Evolutionary conservation across 2,329 filamentous ascomycete species (phyloP).

Genomic region (Delphinella strobiligena): DNA sequence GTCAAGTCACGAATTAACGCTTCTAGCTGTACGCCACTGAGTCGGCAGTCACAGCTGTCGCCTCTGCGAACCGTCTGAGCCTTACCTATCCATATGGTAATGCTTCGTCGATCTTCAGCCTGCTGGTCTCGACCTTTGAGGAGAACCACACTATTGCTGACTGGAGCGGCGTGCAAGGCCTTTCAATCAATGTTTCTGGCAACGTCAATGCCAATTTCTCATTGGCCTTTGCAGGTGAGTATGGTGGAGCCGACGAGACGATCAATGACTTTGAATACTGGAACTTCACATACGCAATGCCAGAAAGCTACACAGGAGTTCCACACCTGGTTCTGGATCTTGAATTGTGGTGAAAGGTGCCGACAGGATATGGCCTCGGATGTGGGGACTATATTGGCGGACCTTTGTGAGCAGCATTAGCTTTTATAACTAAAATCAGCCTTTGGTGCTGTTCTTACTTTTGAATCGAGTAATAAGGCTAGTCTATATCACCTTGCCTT

Average conservation of each 20-base stretch:
- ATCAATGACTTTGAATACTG: constrained; percentile 32
- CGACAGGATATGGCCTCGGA: too few species aligned
- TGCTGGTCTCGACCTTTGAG: constrained; percentile 38
- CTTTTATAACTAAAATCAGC: too few species aligned
- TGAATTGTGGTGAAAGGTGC: not conserved
- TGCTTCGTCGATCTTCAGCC: constrained; percentile 36
- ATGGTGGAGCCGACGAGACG: constrained; percentile 23
- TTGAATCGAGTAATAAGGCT: too few species aligned
- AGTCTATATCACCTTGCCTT: too few species aligned
- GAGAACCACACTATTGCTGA: constrained; percentile 31
- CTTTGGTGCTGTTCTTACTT: too few species aligned
- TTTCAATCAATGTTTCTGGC: constrained; percentile 34
- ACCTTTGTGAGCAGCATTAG: too few species aligned
- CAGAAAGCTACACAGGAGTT: constrained; percentile 1
- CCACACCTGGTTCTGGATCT: constrained; percentile 7
- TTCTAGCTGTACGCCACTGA: constrained; percentile 27
- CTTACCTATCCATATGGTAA: constrained; percentile 45
- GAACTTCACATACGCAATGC: constrained; percentile 26
- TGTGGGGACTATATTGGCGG: too few species aligned
- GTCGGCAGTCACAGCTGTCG: constrained; percentile 28
- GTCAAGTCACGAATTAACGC: not conserved
- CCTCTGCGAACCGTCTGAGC: constrained; percentile 30
- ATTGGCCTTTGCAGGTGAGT: constrained; percentile 33
- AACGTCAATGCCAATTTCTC: constrained; percentile 30
- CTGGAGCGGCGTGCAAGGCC: constrained; percentile 38